Conservation (phyloP, 805 yeast species). For the Candida xiaguanensis region DNA sequence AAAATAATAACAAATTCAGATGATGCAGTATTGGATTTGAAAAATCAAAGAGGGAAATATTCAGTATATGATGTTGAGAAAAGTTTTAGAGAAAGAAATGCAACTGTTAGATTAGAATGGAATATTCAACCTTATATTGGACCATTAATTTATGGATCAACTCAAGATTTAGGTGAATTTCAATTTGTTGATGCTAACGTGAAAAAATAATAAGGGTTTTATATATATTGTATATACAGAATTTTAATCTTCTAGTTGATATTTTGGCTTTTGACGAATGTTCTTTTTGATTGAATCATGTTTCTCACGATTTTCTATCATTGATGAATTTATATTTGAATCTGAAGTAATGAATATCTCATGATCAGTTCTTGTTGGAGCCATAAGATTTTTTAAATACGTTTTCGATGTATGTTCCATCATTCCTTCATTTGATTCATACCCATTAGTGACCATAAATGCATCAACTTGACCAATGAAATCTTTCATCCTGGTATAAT, state of each 20-base stretch:
- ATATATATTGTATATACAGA: constrained; percentile 1
- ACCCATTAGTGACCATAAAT: constrained; percentile 2
- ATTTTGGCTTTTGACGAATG: constrained; percentile 17
- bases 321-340: constrained; percentile 3
- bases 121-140: constrained; percentile 93
- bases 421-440: background rate
- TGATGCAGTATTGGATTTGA: constrained; percentile 54
- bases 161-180: constrained; percentile 24
- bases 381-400: background rate
- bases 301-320: constrained; percentile 3
- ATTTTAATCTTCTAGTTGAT: constrained; percentile 16
- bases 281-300: constrained; percentile 18
- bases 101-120: constrained; percentile 75
- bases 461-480: constrained; percentile 3
- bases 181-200: constrained; percentile 23
- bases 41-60: constrained; percentile 63
- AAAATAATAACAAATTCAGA: constrained; percentile 59
- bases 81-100: constrained; percentile 57
- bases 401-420: constrained; percentile 1
- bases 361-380: background rate
- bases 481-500: constrained; percentile 3
- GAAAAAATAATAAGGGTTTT: background rate
- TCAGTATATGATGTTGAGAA: constrained; percentile 82
- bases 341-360: constrained; percentile 2
- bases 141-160: constrained; percentile 65